Base-by-base conservation (phyloP, 148 eudicot species). In the Talinum fruticosum region DNA sequence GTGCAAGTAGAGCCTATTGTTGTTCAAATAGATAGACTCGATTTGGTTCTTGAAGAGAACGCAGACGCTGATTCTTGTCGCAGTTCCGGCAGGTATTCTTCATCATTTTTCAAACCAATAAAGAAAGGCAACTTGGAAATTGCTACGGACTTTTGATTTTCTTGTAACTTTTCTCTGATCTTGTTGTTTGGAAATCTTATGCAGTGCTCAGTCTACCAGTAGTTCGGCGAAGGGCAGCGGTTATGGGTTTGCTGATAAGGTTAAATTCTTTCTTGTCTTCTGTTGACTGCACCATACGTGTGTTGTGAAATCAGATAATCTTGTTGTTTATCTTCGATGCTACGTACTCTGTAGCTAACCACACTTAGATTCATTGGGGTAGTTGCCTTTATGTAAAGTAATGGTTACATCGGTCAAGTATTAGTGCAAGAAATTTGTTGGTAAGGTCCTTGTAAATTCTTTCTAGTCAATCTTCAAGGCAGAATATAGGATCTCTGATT, bases 241-340 rank as follows among this genome's bases (percentile, higher is more conserved):
- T 64, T 92, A 92, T 81, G 98, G 98, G 85, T 95, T 85, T 86
- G 97, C 98, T 66, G 98, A 95, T 78, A 95, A 95, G 98, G 98
- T 95, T 69, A 79, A 83, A 81, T 49, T 66, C 19, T 51, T 6
- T 76, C 34, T 54, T 30, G n/a, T 81, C 38, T 59, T 73, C 23
- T 12, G 38, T 69, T 79, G 59, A 76, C 67, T 71, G 36, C 28
- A 71, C 57, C 49, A n/a, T 70, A 14, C 53, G 69, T 66, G 24
- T 61, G 64, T 66, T 33, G 37, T 54, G 47, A 2, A 66, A 64
- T 30, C 65, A 65, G 66, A 35, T 64, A 15, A 36, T 62, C 21
- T 28, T 10, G 47, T 66, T 30, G 38, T 36, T 69, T 34, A 26
- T 13, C 65, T 37, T 53, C 37, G 66, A 26, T 28, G 66, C 10